Base-by-base conservation (phyloP, 2,329 filamentous ascomycete genomes). In the Alternaria novae-zelandiae region DNA sequence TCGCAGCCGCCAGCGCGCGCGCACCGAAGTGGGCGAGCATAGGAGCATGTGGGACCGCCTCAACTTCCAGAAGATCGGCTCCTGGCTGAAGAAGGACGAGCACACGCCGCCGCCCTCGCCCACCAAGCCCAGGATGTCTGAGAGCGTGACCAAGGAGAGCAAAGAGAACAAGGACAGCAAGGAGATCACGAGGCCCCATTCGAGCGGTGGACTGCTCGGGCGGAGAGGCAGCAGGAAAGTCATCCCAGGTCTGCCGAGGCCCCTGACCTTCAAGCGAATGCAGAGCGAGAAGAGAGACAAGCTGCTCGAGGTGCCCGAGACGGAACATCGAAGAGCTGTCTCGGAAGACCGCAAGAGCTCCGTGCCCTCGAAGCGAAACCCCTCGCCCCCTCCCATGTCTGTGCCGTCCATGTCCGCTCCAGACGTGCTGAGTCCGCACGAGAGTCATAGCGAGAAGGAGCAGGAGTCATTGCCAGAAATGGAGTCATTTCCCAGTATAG, bases 191-290 rank as follows among this genome's bases (percentile, higher is more conserved):
- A 70, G 75, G 58, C 78, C 74, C 57, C 75, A 76, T 51, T 78
- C 77, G 46, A 78, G 76, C 49, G 76, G 70, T 23, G 74, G 74
- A 0, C 64, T 78, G 58, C 61, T 78, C 64, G 54, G 68, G 25
- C 70, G 76, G 56, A 70, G 75, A 57, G 64, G 74, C 55, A 79
- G 76, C 63, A 78, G 88, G 69, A 89, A 86, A 73, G 92, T 93
- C n/a, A 88, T 94, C 15, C 91, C 93, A 17, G 90, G 91, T 15
- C 82, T 97, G 41, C 92, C 93, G 43, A 88, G 93, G 53, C 84
- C 89, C 5, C 88, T 90, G 71, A 96, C 93, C 0, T 94, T 96
- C 81, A 91, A 90, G 79, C 88, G 94, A 72, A 93, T 95, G 78
- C 87, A 91, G 76, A 95, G 93, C 26, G 94, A 97, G 80, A 86